Evolutionary conservation across 129 eudicot genomes (phyloP).

Genomic region (Flaveria sonorensis): DNA sequence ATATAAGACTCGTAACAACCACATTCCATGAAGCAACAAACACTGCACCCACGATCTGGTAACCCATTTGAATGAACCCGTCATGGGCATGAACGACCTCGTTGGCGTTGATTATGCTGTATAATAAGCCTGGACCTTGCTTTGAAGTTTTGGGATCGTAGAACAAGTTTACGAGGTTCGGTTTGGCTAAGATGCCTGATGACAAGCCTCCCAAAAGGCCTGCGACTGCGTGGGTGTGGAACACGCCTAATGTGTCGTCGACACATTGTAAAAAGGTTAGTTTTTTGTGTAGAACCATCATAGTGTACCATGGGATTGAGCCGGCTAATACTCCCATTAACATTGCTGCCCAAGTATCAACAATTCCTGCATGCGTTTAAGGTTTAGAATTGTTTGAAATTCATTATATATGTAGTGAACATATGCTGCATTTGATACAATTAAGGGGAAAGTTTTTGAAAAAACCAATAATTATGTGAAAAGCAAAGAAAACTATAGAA

Average conservation of each 20-base stretch:
- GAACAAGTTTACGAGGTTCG: constrained; percentile 51
- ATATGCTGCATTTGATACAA: too few species aligned
- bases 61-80: constrained; percentile 55
- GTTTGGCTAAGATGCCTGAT: constrained; percentile 70
- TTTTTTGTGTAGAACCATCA: constrained; percentile 69
- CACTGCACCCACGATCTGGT: constrained; percentile 56
- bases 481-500: too few species aligned
- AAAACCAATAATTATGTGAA: too few species aligned
- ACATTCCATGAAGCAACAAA: constrained; percentile 68
- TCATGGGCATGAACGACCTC: neutral
- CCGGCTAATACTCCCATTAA: constrained; percentile 69
- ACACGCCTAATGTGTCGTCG: constrained; percentile 72
- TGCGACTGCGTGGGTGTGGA: constrained; percentile 87
- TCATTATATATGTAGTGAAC: too few species aligned
- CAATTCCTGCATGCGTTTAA: constrained; percentile 47
- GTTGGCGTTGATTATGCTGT: constrained; percentile 33
- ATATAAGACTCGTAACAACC: constrained; percentile 54
- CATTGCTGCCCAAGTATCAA: constrained; percentile 80
- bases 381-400: neutral
- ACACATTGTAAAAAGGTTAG: constrained; percentile 53
- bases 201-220: constrained; percentile 70
- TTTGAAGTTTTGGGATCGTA: constrained; percentile 12
- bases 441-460: too few species aligned
- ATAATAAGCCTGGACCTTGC: constrained; percentile 62
- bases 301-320: constrained; percentile 72